Evolutionary conservation across 176 grass and related monocot genomes (phyloP), one percentile per base, ranked within the genome.

Genomic region (Tillandsia leiboldiana): DNA sequence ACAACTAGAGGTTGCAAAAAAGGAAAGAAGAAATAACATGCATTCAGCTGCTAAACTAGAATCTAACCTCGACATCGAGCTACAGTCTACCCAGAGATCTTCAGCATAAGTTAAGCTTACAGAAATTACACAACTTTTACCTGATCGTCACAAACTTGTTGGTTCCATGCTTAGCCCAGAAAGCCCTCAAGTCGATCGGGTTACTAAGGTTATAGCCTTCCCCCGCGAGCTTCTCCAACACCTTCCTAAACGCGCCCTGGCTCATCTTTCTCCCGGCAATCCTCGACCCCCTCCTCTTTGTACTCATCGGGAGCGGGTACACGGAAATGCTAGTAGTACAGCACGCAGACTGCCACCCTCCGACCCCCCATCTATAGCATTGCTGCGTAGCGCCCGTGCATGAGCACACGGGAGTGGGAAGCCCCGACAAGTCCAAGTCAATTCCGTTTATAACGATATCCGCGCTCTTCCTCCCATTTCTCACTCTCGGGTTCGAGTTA

Each of bases 121-220:
- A 10, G 18, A 75, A 14, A 52, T 52, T 33, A 7, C 52, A 66
- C 62, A 66, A 20, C 61, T 28, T 72, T 75, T 72, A 75, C 73
- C 61, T 66, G 61, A 75, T 75, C 7, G 73, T 75, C 49, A 75
- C 73, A 75, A 75, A 75, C 50, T 75, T 75, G 64, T 75, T 75
- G 48, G 73, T 75, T 13, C 73, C 73, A 66, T 75, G 73, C 64
- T 75, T 75, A 9, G 73, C 73, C 73, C 73, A 75, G 63, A 66
- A 48, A 66, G 61, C 27, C 61, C 50, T 65, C 49, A 75, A 75
- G 49, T 75, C 73, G 53, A 75, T 75, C 29, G 73, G 73, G 14
- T 75, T 75, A 66, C 48, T 65, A 24, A 75, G 51, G 64, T 66
- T 75, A 75, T 75, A 75, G 2, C 73, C 73, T 65, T 75, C 73